Percentiles rank a stretch among this genome's conserved stretches.
These are phyloP conservation scores for Naganishia kalamii DNA, from an alignment of 768 basidiomycete genomes.

Conservation along the genomic window DNA sequence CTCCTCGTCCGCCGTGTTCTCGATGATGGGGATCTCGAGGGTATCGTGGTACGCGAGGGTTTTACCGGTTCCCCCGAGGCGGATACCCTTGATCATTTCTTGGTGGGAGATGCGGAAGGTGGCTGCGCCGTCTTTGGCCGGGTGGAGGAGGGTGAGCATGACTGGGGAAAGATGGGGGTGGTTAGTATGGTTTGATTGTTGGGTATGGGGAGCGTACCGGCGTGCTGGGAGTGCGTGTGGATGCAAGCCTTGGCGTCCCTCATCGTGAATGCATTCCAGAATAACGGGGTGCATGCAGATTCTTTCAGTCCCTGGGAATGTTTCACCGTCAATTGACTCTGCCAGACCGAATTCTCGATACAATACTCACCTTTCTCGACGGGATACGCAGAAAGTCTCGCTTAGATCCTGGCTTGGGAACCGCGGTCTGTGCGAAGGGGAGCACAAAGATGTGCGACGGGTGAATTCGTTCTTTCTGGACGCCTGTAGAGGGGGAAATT, in stretches of 20 bases:
- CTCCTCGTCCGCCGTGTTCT: conserved; percentile 85
- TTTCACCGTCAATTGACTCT: neutral
- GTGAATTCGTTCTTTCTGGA: conserved; percentile 81
- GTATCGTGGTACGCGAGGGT: conserved; percentile 78
- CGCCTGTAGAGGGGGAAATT: conserved; percentile 50
- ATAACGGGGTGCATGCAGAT: conserved; percentile 80
- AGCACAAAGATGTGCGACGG: conserved; percentile 82
- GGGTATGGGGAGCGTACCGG: conserved; percentile 47
- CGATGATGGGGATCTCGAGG: conserved; percentile 76
- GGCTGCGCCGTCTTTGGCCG: conserved; percentile 40
- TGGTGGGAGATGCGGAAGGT: conserved; percentile 78
- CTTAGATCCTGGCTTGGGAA: conserved; percentile 60
- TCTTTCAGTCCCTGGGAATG: conserved; percentile 59
- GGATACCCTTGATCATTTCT: conserved; percentile 92
- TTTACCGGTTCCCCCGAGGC: conserved; percentile 66
- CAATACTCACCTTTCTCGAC: conserved; percentile 48
- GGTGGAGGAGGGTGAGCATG: conserved; percentile 75
- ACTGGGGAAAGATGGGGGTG: conserved; percentile 49
- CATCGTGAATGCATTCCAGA: conserved; percentile 84
- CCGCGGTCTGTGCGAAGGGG: conserved; percentile 61
- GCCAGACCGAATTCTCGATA: neutral
- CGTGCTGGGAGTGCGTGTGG: conserved; percentile 81
- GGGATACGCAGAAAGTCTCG: conserved; percentile 74
- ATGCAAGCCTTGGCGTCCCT: conserved; percentile 77
- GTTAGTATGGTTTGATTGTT: neutral